Base-by-base conservation (phyloP, 2,329 filamentous ascomycete species). In the Cercospora sesami region DNA sequence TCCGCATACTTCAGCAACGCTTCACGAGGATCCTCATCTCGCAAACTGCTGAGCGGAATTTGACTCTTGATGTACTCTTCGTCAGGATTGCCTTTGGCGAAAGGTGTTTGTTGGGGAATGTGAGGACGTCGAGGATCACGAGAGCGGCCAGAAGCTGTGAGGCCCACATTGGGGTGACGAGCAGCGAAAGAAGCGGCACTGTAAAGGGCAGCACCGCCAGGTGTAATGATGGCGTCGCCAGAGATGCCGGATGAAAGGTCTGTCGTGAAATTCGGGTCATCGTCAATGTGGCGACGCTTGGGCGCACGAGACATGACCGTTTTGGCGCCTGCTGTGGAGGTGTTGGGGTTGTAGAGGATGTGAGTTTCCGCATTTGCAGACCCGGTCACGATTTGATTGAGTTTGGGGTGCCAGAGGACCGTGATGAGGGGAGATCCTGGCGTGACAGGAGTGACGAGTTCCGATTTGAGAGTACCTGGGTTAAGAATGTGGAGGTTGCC, bases 321-420 rank as follows among this genome's bases (percentile, higher is more conserved):
- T 65, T 93, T 89, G 3, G 94, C 95, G 67, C 95, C 95, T 68
- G 89, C 89, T 12, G 79, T 86, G 23, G 95, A 99, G 73, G 89
- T 89, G n/a, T 84, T 87, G 1, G 95, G 95, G 76, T 91, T 94
- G 82, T 95, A 99, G 59, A 99, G 89, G 51, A 98, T 86, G 75
- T 94, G 94, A 0, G 91, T 93, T 79, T 96, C 91, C 66, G 90
- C 89, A 76, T 97, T 97, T 63, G 93, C 93, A 57, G 94, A 97
- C 68, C 94, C 94, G 8, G 94, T 96, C 71, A 98, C 81, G 75
- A 99, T 97, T 77, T 99, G 95, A 78, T 99, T 98, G 76, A 99
- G 88, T 79, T 93, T 96, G 21, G 91, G 86, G 76, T 99, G 94
- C 95, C 95, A 99, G 70, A 91, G 84, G 28, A 96, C 92, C 2